Percentiles rank a stretch among this genome's conserved stretches.
Conservation (phyloP, 2,329 filamentous ascomycete species). For the Leptographium lundbergii region DNA sequence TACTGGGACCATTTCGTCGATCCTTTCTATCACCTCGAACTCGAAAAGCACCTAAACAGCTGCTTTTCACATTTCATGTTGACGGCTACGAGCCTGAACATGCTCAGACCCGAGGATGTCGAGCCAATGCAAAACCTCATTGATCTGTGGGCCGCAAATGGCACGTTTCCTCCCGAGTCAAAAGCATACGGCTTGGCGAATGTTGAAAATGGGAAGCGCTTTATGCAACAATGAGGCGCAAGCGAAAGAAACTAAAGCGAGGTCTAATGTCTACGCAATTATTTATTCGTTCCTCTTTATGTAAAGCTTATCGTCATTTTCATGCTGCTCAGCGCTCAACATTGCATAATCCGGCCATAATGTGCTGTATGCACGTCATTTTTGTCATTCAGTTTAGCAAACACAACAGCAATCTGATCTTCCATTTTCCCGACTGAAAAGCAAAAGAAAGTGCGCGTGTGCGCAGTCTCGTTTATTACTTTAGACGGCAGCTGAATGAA, state of each 20-base stretch:
- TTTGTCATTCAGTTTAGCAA: background rate
- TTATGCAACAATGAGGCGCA: constrained; percentile 30
- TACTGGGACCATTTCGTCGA: constrained; percentile 93
- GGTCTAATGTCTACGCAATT: background rate
- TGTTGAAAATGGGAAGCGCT: constrained; percentile 42
- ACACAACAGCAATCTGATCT: background rate
- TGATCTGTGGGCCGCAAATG: constrained; percentile 81
- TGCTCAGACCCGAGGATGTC: constrained; percentile 79
- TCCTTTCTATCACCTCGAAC: constrained; percentile 71
- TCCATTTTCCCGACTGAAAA: background rate
- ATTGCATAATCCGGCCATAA: background rate
- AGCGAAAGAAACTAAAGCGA: background rate
- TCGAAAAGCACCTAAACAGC: constrained; percentile 72
- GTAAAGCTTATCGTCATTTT: background rate
- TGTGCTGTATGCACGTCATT: background rate
- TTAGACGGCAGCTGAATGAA: too few relatives aligned
- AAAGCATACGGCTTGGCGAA: constrained; percentile 55
- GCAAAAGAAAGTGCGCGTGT: too few relatives aligned
- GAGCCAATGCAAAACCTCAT: constrained; percentile 94
- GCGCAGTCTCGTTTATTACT: too few relatives aligned
- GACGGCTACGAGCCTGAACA: constrained; percentile 66
- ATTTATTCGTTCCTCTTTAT: constrained; percentile 12
- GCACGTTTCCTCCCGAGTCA: constrained; percentile 66
- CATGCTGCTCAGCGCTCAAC: background rate
- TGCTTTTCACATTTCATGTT: constrained; percentile 79